These are phyloP conservation scores for Solanum tarapatanum DNA, from an alignment of 257 asterid species.

Conservation along the genomic window DNA sequence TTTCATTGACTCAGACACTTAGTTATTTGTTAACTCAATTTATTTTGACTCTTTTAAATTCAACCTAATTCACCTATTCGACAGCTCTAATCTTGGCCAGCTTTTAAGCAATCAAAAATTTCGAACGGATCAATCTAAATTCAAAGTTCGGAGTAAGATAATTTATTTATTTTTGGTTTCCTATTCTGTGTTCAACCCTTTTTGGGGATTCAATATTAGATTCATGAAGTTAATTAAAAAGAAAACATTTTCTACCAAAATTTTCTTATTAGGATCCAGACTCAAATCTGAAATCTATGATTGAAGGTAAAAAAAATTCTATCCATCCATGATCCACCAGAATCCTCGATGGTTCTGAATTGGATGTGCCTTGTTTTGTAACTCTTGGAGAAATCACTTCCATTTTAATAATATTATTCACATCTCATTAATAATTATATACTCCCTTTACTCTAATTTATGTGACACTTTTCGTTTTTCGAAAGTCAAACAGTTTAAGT, in stretches of 20 bases:
- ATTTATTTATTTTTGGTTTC: not conserved
- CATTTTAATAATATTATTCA: not conserved
- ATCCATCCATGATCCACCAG: not conserved
- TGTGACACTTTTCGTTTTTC: too few relatives aligned
- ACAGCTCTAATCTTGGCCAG: not conserved
- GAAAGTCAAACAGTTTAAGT: too few relatives aligned
- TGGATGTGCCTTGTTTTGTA: not conserved
- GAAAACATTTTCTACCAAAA: not conserved
- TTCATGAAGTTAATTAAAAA: not conserved
- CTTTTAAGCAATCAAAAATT: not conserved
- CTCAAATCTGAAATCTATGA: not conserved
- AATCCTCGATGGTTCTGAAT: not conserved
- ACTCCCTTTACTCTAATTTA: accelerated
- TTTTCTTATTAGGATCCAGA: not conserved
- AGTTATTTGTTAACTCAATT: too few relatives aligned
- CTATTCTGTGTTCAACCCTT: not conserved
- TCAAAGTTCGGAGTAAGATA: not conserved
- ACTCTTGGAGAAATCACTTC: not conserved
- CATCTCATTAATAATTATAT: not conserved
- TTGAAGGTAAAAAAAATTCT: not conserved
- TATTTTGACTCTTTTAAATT: too few relatives aligned
- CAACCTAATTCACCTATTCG: too few relatives aligned
- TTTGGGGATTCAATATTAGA: not conserved
- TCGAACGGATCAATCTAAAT: not conserved
- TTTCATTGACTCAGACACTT: not conserved